Percentiles rank a stretch among this genome's conserved stretches.
Conservation (phyloP, 805 yeast genomes). For the Kodamaea laetipori region DNA sequence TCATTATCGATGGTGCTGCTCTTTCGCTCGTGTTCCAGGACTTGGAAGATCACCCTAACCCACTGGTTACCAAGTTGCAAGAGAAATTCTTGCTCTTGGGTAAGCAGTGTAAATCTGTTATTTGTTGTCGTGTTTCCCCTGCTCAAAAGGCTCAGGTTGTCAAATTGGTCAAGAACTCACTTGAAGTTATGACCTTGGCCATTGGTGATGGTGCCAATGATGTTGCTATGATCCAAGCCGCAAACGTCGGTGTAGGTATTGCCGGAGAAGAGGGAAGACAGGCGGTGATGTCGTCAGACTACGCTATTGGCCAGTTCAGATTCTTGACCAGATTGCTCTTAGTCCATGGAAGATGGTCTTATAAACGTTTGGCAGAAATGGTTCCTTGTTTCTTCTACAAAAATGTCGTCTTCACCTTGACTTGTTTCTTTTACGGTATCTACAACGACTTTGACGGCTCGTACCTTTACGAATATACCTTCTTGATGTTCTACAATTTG, state of each 20-base stretch:
- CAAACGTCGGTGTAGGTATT: slow-evolving; percentile 86
- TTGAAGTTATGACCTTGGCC: slow-evolving; percentile 82
- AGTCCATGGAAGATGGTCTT: slow-evolving; percentile 87
- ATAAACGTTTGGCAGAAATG: slow-evolving; percentile 80
- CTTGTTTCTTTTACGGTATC: slow-evolving; percentile 80
- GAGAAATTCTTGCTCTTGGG: slow-evolving; percentile 67
- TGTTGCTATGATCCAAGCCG: slow-evolving; percentile 89
- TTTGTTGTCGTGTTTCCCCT: slow-evolving; percentile 88
- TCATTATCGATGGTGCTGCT: slow-evolving; percentile 82
- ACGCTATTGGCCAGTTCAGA: slow-evolving; percentile 82
- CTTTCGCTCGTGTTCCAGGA: slow-evolving; percentile 49
- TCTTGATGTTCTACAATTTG: slow-evolving; percentile 76
- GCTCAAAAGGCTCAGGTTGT: slow-evolving; percentile 87
- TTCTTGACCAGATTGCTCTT: slow-evolving; percentile 64
- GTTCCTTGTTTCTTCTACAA: slow-evolving; percentile 80
- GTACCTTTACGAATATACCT: slow-evolving; percentile 76
- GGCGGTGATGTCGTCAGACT: slow-evolving; percentile 87
- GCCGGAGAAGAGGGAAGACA: slow-evolving; percentile 92
- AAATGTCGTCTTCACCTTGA: slow-evolving; percentile 71
- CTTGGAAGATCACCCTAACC: slow-evolving; percentile 43
- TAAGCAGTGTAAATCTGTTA: slow-evolving; percentile 77
- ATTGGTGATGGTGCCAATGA: slow-evolving; percentile 91
- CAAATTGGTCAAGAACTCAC: slow-evolving; percentile 67
- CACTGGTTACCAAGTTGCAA: slow-evolving; percentile 16
- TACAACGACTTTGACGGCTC: slow-evolving; percentile 77